A percentile compares a stretch with the other conserved stretches of the same genome.
Conservation (phyloP, 805 yeast species). For the Pichia paraexigua region DNA sequence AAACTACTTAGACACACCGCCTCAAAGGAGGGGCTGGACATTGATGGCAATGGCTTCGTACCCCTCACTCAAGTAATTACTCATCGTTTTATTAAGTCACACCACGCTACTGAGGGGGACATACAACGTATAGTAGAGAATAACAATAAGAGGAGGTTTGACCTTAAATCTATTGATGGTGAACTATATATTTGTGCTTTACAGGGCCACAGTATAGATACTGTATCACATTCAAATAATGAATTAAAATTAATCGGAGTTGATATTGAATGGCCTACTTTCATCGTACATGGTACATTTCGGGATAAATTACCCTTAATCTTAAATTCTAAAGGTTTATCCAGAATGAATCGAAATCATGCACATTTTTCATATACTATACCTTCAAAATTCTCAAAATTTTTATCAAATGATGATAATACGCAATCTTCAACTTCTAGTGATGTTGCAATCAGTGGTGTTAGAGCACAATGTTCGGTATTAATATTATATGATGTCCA, state of each 20-base stretch:
- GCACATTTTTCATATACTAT: constrained; percentile 72
- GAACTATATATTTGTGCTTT: constrained; percentile 61
- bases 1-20: constrained; percentile 87
- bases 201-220: constrained; percentile 78
- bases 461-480: constrained; percentile 50
- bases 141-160: constrained; percentile 69
- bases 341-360: constrained; percentile 70
- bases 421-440: not conserved
- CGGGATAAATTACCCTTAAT: constrained; percentile 39
- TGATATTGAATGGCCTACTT: constrained; percentile 36
- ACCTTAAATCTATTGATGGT: constrained; percentile 13
- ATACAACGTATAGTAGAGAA: constrained; percentile 49
- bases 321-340: constrained; percentile 46
- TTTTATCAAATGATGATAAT: not conserved
- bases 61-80: constrained; percentile 42
- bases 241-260: not conserved
- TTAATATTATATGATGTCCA: constrained; percentile 55
- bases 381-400: constrained; percentile 25
- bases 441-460: constrained; percentile 55
- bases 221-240: constrained; percentile 33
- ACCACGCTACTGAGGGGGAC: constrained; percentile 48
- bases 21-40: constrained; percentile 49
- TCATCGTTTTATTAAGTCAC: constrained; percentile 51
- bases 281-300: constrained; percentile 78
- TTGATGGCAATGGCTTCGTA: constrained; percentile 64